Percentiles rank a stretch among this genome's conserved stretches.
These are phyloP conservation scores for Penicillium sclerotigenum DNA, from an alignment of 2,329 filamentous ascomycete genomes.

Conservation along the genomic window DNA sequence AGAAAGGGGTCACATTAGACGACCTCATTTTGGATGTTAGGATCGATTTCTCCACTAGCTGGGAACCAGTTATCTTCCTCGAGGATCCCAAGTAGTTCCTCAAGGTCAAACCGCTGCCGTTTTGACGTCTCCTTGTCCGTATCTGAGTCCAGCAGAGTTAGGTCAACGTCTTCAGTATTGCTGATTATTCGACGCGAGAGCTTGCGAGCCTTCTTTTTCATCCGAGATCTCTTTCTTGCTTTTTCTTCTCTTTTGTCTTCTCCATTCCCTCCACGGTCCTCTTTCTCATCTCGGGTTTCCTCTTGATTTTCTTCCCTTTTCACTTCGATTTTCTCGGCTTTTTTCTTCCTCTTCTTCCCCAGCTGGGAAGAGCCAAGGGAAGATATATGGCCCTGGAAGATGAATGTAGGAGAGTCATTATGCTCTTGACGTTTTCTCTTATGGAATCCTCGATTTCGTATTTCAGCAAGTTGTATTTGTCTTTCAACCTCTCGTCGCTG, in stretches of 20 bases:
- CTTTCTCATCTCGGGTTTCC: not conserved
- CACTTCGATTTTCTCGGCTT: not conserved
- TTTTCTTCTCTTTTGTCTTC: not conserved
- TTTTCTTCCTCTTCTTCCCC: not conserved
- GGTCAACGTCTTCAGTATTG: constrained; percentile 2
- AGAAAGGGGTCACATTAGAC: not conserved
- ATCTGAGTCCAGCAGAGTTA: constrained; percentile 4
- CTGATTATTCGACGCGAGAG: not conserved
- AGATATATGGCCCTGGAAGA: not conserved
- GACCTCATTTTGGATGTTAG: constrained; percentile 26
- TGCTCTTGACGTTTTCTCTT: constrained; percentile 17
- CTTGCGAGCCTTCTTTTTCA: not conserved
- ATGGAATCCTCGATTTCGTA: constrained; percentile 27
- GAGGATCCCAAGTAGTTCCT: constrained; percentile 17
- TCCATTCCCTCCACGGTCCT: not conserved
- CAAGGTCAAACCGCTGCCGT: not conserved
- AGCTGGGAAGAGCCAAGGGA: not conserved
- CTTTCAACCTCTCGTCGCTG: constrained; percentile 17
- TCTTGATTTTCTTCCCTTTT: not conserved
- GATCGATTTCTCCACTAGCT: constrained; percentile 29
- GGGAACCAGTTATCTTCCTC: constrained; percentile 43
- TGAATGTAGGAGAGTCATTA: not conserved
- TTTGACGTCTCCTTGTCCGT: not conserved
- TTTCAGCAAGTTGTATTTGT: constrained; percentile 27
- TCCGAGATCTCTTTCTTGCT: not conserved